Base-by-base conservation (phyloP, 2,329 filamentous ascomycete genomes). In the Colletotrichum aenigma region DNA sequence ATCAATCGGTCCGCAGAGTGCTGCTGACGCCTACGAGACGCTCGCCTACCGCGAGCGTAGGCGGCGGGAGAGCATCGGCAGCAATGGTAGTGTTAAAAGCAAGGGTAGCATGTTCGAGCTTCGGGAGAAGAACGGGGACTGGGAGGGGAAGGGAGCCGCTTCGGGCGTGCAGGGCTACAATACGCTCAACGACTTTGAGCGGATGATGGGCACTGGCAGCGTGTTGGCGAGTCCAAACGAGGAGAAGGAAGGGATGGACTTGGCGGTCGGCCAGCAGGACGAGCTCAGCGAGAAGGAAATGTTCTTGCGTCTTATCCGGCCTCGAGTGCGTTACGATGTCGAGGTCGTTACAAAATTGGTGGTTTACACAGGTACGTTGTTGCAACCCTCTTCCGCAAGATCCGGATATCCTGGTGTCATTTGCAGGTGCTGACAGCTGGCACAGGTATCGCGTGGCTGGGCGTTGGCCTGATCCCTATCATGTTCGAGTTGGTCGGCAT, bases 281-380 rank as follows among this genome's bases (percentile, higher is more conserved):
- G 89, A 91, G 79, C 80, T 91, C 30, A 92, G 92, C 64, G 93
- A 96, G 83, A 90, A 89, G 79, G 94, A 97, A 82, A 93, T 98
- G 83, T 98, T 98, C 84, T 94, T 93, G 60, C 92, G 90, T 82
- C 89, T 98, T 71, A 93, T 96, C 77, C 95, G 94, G 85, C 96
- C 97, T 65, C 92, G 97, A 79, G 96, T 98, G 75, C 90, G 96
- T 79, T 99, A 98, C 82, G 97, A 99, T 85, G 96, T 98, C n/a
- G 97, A 99, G 85, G 96, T 99, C 52, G 94, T 99, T 48, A 98
- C 97, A 7, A 98, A 98, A 86, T 85, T 99, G 76, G 94, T 99
- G 80, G 95, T 99, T 28, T 99, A 99, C 86, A 91, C 94, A 75
- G 97, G 96, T 95, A 86, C 84, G 92, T 76, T 21, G 10, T 8